phyloP scores from a whole-genome alignment of 1,284 basidiomycete genomes.

The Boletus mariae region DNA sequence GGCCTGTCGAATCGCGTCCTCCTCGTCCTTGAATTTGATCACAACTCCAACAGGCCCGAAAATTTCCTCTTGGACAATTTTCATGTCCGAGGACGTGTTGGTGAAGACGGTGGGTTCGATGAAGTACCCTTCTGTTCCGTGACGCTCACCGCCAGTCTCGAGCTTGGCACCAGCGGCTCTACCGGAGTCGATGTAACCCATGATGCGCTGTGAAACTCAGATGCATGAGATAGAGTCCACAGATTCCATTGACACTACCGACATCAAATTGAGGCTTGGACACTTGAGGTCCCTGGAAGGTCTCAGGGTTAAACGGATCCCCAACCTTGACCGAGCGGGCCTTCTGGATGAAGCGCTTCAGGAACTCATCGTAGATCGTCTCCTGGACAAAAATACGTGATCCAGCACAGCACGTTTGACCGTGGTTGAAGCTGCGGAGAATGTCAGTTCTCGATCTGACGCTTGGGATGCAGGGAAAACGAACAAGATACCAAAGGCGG shows the following conservation, averaged over 20 bases:
- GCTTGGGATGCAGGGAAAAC: neutral
- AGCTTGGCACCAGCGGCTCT: slow-evolving; percentile 83
- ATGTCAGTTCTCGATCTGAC: slow-evolving; percentile 27
- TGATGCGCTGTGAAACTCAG: slow-evolving; percentile 57
- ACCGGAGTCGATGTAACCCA: slow-evolving; percentile 86
- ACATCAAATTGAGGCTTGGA: slow-evolving; percentile 67
- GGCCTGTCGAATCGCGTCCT: slow-evolving; percentile 73
- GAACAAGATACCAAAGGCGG: slow-evolving; percentile 76
- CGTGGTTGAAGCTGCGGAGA: slow-evolving; percentile 66
- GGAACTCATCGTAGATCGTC: slow-evolving; percentile 78
- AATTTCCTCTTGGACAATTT: slow-evolving; percentile 89
- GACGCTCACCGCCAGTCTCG: slow-evolving; percentile 71
- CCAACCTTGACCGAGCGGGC: slow-evolving; percentile 63
- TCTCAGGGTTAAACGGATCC: slow-evolving; percentile 72
- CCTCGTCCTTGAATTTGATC: slow-evolving; percentile 68
- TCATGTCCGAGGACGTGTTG: slow-evolving; percentile 73
- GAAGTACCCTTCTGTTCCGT: slow-evolving; percentile 74
- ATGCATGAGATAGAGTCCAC: slow-evolving; percentile 20
- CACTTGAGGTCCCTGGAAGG: slow-evolving; percentile 88
- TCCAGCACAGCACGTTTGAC: slow-evolving; percentile 86
- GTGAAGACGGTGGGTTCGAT: slow-evolving; percentile 87
- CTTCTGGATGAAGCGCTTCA: slow-evolving; percentile 55
- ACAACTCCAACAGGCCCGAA: slow-evolving; percentile 83
- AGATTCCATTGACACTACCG: slow-evolving; percentile 29
- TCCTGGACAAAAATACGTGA: slow-evolving; percentile 85